Base-by-base conservation (phyloP, 345 rosid genomes). In the Hibiscus mutabilis region DNA sequence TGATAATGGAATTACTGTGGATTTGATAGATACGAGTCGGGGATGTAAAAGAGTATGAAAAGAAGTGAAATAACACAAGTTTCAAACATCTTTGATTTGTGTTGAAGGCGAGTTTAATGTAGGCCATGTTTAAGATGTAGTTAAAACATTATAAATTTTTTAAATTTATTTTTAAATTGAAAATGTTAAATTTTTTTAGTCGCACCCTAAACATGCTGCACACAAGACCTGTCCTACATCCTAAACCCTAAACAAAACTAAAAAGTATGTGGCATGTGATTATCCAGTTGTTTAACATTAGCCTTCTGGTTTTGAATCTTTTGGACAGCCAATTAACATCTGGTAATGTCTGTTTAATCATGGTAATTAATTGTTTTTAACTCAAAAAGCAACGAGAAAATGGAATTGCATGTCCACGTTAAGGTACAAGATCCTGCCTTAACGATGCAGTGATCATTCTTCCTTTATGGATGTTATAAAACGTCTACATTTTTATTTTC, bases 371-470 rank as follows among this genome's bases (percentile, higher is more conserved):
- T 24, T 65, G 6, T 40, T 12, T 73, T 29, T 24, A 33, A 35
- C 12, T 51, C 29, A 24, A 75, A 60, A 13, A 16, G 24, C 13
- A 18, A 3, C 13, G 18, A 2, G 52, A 29, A 4, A 49, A 25
- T 4, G 2, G 44, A 66, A 24, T 9, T 49, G 40, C 25, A 66
- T 27, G 44, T 27, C 16, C 44, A 67, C 24, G 40, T 42, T 19
- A 58, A 67, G 67, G 69, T 21, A 77, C 83, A 86, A 72, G 90
- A 83, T 83, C 90, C 85, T 76, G 73, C 79, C 82, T 82, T 79
- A 73, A 84, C 80, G 85, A 83, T 82, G 79, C 77, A 73, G 79
- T 62, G 83, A 80, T 76, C 49, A 73, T 60, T 66, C 47, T 21
- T 46, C 73, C 73, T 78, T 81, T 79, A 81, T 77, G 79, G 85